Percentiles rank a stretch among this genome's conserved stretches.
Evolutionary conservation across 305 asterid species (phyloP).

Genomic region (Solanum chacoense): DNA sequence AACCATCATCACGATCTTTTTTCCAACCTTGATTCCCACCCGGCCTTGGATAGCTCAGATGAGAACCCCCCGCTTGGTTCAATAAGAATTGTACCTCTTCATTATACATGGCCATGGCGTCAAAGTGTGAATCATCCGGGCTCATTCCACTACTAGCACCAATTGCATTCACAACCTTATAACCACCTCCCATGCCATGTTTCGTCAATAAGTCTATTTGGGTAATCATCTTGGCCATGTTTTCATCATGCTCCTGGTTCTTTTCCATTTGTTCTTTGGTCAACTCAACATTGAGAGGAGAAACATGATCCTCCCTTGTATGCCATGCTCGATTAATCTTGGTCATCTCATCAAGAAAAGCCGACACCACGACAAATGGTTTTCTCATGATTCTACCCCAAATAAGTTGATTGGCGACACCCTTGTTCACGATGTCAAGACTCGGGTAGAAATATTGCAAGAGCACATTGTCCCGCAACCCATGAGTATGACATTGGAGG

Average conservation of each 20-base stretch:
- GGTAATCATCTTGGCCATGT: background rate
- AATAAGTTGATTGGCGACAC: background rate
- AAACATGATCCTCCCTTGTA: background rate
- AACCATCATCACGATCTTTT: too few species aligned
- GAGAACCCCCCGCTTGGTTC: background rate
- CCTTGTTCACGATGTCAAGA: background rate
- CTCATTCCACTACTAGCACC: background rate
- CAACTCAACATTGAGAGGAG: background rate
- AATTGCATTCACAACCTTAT: background rate
- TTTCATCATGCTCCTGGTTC: background rate
- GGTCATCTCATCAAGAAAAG: background rate
- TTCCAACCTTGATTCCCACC: too few species aligned
- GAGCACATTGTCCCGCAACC: background rate
- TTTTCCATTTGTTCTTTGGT: background rate
- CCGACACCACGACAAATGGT: background rate
- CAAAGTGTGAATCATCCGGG: background rate
- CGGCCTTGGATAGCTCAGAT: too few species aligned
- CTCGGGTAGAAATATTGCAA: background rate
- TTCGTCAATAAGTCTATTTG: background rate
- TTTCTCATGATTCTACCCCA: background rate
- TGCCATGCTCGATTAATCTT: background rate
- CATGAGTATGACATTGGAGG: background rate
- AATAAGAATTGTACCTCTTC: background rate
- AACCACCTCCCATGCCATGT: background rate
- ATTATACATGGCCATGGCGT: background rate